Evolutionary conservation across 768 basidiomycete genomes (phyloP), one percentile per base, ranked within the genome.

Genomic region (Mycena rebaudengoi): DNA sequence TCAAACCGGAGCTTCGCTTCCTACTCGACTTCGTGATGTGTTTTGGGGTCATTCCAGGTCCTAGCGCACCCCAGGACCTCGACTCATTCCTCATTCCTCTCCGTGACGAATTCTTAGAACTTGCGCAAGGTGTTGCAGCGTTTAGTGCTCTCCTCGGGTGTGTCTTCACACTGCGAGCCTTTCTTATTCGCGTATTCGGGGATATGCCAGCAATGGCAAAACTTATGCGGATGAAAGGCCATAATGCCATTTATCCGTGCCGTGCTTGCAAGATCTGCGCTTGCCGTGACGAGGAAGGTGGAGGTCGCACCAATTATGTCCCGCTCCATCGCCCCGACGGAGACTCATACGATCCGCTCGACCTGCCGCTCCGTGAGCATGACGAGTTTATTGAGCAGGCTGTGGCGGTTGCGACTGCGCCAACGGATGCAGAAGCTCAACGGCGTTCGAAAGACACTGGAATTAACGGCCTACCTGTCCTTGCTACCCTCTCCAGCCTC

Each of bases 1-100:
- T 85, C 0, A 76, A 76, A 2, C 82, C 82, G 0, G 67, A 79
- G 8, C 60, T 77, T 20, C 73, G 73, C 1, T 75, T 71, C 23
- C 77, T 77, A 29, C 40, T 75, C 7, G 51, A 70, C 1, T 60
- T 76, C n/a, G 61, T 81, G 8, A 43, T 84, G 2, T 75, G 73
- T 43, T 46, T 83, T 12, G 77, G 80, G 1, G 67, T 82, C 28
- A 79, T 84, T 35, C 82, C 80, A 5, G 79, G 83, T 0, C 84
- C 80, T 0, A 70, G 69, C 13, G 71, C 73, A 28, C 77, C 82
- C 0, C 74, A 76, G 30, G 76, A 81, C 44, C 30, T 80, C 4
- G 73, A 75, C 30, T 81, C 82, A 0, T 85, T 84, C 51, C 70
- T 79, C 0, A 64, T 49, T 33, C 81, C 80, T 0, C 64, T 82